Base-by-base conservation (phyloP, 2,329 filamentous ascomycete genomes). In the Neocucurbitaria cava region DNA sequence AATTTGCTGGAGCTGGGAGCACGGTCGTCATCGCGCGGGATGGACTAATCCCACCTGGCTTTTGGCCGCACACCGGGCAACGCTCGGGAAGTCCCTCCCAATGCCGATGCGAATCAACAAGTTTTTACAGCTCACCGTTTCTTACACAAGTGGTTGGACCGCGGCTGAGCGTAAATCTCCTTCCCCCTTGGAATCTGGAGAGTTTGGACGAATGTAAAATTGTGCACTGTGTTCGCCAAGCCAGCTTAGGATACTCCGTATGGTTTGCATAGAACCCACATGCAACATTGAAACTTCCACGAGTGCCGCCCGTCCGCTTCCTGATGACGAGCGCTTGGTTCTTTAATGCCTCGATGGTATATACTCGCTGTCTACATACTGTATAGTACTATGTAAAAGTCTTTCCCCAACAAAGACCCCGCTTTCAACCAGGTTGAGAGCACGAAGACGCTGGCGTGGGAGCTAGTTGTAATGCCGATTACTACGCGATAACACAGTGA, bases 21-120 rank as follows among this genome's bases (percentile, higher is more conserved):
- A 44, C 46, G 40, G 49, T 33, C 54, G 46, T 57, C 54, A 53
- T 56, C 44, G 54, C 54, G 54, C 54, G 54, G 41, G 50, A 46
- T 45, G 23, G 26, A 24, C 35, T 31, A 26, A 18, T 40, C 38
- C 38, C 21, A 24, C 20, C 24, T 40, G 11, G 35, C 35, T 38
- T n/a, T 23, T 30, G 17, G 45, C 46, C 23, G 36, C 36, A 41
- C 26, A n/a, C 18, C 26, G 26, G 30, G 18, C 42, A 35, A 45
- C 24, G 18, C 31, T 35, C 43, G 43, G 43, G 23, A 36, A 6
- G 18, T 10, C 11, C 40, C n/a, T n/a, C 17, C 23, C 36, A 20
- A 21, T 13, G 20, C 36, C 36, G 36, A 39, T 23, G 38, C 17
- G 1, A 5, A 42, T 11, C 4, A 30, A 2, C 31, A 33, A 31